Percentiles rank a stretch among this genome's conserved stretches.
phyloP scores from a whole-genome alignment of 2,329 filamentous ascomycete species.

The Dactylellina drechsleri region DNA sequence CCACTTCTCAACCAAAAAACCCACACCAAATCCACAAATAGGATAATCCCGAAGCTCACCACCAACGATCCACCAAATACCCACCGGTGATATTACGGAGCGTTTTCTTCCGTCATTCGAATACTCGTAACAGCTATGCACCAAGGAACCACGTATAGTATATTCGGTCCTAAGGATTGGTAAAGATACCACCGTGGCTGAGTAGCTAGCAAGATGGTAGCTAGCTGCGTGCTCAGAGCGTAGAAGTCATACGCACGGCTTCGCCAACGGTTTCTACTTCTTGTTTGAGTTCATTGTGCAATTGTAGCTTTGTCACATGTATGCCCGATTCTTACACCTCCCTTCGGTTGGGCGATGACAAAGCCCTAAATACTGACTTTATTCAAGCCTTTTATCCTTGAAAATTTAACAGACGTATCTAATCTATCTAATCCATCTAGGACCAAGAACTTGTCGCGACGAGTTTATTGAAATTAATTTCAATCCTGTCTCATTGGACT shows the following conservation, averaged over 20 bases:
- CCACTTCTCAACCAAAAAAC: conserved; percentile 66
- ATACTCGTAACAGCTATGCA: conserved; percentile 70
- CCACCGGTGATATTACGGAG: conserved; percentile 74
- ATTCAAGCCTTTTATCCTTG: too few species aligned
- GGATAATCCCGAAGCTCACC: conserved; percentile 71
- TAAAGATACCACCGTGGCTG: conserved; percentile 74
- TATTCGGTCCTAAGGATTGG: conserved; percentile 73
- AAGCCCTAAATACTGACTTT: too few species aligned
- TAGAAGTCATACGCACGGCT: conserved; percentile 80
- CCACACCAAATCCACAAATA: conserved; percentile 67
- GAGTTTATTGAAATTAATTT: too few species aligned
- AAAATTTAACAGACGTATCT: too few species aligned
- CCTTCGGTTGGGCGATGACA: too few species aligned
- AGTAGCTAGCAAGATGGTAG: conserved; percentile 72
- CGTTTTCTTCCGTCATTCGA: conserved; percentile 66
- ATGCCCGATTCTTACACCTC: too few species aligned
- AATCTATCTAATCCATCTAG: too few species aligned
- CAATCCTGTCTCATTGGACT: too few species aligned
- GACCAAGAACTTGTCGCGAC: too few species aligned
- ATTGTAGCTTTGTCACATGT: too few species aligned
- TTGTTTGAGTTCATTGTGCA: too few species aligned
- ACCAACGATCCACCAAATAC: conserved; percentile 76
- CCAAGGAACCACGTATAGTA: conserved; percentile 77
- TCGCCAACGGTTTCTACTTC: too few species aligned
- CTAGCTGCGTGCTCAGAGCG: conserved; percentile 72